Conservation (phyloP, 768 basidiomycete species). For the Lanmaoa pseudosensibilis region DNA sequence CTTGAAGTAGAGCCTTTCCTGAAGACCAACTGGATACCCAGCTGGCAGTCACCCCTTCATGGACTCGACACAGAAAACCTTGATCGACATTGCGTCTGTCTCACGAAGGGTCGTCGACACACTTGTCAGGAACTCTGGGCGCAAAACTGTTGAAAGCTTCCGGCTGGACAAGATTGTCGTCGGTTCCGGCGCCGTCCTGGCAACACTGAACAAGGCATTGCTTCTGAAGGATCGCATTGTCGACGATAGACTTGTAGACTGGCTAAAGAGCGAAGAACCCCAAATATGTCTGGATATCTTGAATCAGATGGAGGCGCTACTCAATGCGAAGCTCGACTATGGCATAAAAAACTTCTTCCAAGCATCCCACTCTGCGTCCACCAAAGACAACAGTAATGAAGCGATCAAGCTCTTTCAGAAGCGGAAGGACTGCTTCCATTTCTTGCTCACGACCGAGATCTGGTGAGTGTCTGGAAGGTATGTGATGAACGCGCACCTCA, state of each 20-base stretch:
- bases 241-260: slow-evolving; percentile 7
- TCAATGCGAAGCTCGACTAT: not conserved
- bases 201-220: slow-evolving; percentile 1
- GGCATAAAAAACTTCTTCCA: not conserved
- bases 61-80: not conserved
- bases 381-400: not conserved
- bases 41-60: not conserved
- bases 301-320: slow-evolving; percentile 1
- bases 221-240: not conserved
- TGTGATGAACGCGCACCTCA: not conserved
- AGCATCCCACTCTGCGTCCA: too few relatives aligned
- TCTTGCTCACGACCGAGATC: slow-evolving; percentile 2
- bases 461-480: not conserved
- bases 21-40: too few relatives aligned
- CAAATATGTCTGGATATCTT: slow-evolving; percentile 3
- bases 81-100: slow-evolving; percentile 9
- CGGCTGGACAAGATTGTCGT: slow-evolving; percentile 9
- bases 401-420: slow-evolving; percentile 7
- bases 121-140: not conserved
- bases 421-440: not conserved
- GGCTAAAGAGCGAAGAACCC: slow-evolving; percentile 2
- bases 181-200: slow-evolving; percentile 1
- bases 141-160: slow-evolving; percentile 5
- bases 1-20: too few relatives aligned
- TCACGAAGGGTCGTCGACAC: slow-evolving; percentile 2